These are phyloP conservation scores for Desmodesmus armatus DNA, from an alignment of 139 green algal genomes.

Conservation along the genomic window DNA sequence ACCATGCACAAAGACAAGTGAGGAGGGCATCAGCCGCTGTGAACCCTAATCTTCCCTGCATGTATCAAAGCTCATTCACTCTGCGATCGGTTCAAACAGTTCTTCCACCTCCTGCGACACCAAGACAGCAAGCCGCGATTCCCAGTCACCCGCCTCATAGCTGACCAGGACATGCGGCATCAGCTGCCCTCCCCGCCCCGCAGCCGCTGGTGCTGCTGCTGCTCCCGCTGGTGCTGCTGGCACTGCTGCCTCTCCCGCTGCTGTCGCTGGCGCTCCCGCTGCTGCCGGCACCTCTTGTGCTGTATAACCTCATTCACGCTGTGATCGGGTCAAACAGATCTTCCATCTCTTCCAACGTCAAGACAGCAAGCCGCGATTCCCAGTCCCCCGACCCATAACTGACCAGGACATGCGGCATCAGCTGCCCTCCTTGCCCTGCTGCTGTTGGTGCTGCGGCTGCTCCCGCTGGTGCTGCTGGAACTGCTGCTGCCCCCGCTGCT, in stretches of 20 bases:
- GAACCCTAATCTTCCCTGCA: too few relatives aligned
- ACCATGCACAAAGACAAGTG: too few relatives aligned
- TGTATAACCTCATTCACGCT: not conserved
- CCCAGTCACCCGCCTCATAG: conserved; percentile 38
- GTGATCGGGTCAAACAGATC: not conserved
- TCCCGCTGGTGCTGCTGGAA: not conserved
- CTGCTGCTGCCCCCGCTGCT: not conserved
- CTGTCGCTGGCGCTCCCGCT: not conserved
- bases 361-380: not conserved
- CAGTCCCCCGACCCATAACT: conserved; percentile 44
- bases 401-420: conserved; percentile 13
- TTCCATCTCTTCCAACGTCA: conserved; percentile 25
- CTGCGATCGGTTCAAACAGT: conserved; percentile 4
- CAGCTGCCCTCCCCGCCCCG: not conserved
- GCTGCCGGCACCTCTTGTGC: not conserved
- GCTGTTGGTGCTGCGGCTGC: not conserved
- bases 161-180: conserved; percentile 24
- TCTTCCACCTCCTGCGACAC: not conserved
- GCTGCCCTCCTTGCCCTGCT: not conserved
- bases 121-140: not conserved
- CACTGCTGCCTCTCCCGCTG: not conserved
- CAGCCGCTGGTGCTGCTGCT: not conserved
- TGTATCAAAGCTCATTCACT: not conserved
- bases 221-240: not conserved
- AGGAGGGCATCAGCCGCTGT: too few relatives aligned